Evolutionary conservation across 2,329 filamentous ascomycete species (phyloP).

Genomic region (Lizonia empirigonia): DNA sequence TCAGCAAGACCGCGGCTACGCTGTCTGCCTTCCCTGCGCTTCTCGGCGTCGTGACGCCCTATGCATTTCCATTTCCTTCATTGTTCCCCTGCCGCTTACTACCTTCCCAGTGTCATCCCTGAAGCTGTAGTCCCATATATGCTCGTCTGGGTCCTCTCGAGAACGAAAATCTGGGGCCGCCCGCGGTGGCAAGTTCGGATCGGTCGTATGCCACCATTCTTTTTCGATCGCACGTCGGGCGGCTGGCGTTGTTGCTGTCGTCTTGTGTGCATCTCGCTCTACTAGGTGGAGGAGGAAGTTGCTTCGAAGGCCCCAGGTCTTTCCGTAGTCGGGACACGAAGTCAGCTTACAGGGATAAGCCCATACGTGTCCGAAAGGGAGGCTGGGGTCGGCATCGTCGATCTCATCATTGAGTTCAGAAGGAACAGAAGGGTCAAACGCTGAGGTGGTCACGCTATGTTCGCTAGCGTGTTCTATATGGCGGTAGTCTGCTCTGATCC

Average conservation of each 20-base stretch:
- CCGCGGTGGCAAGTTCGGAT: slow-evolving; percentile 33
- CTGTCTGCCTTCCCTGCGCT: slow-evolving; percentile 16
- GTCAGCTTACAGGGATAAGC: slow-evolving; percentile 18
- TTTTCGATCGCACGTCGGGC: slow-evolving; percentile 28
- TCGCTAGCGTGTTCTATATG: no score
- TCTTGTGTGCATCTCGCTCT: slow-evolving; percentile 19
- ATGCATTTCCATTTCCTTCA: slow-evolving; percentile 25
- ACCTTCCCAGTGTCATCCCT: slow-evolving; percentile 33
- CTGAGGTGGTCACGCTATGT: no score
- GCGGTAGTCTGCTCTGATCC: no score
- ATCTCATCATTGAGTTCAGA: slow-evolving; percentile 7
- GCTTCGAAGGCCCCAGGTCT: slow-evolving; percentile 21
- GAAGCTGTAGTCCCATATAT: slow-evolving; percentile 33
- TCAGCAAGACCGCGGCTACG: slow-evolving; percentile 9
- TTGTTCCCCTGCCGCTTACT: slow-evolving; percentile 19
- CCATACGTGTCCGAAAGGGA: slow-evolving; percentile 12
- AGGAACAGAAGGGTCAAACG: neutral
- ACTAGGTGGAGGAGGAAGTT: slow-evolving; percentile 23
- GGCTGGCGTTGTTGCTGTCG: slow-evolving; percentile 17
- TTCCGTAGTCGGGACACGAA: slow-evolving; percentile 23
- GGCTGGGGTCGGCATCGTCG: slow-evolving; percentile 3
- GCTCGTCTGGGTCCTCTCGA: slow-evolving; percentile 35
- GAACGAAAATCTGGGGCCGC: slow-evolving; percentile 31
- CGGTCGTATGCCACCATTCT: slow-evolving; percentile 35
- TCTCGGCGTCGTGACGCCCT: slow-evolving; percentile 21